Conservation (phyloP, 2,329 filamentous ascomycete genomes). For the Epichloe sibirici region DNA sequence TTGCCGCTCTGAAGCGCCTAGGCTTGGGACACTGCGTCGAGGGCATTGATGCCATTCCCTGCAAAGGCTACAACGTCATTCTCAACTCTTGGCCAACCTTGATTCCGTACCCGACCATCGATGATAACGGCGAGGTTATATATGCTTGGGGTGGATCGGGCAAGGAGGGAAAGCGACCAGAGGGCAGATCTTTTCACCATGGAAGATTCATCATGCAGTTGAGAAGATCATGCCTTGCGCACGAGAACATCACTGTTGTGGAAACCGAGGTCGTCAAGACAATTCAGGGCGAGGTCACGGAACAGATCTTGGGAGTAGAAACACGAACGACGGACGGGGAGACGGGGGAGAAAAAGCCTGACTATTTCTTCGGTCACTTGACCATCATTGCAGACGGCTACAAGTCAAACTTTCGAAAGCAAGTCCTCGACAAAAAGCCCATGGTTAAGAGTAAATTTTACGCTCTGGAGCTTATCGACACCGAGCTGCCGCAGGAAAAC, state of each 20-base stretch:
- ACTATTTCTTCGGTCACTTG: constrained; percentile 78
- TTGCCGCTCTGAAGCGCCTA: constrained; percentile 66
- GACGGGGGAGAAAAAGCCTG: constrained; percentile 43
- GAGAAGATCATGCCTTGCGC: constrained; percentile 57
- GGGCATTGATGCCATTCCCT: constrained; percentile 73
- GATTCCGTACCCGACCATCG: constrained; percentile 66
- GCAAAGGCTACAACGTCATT: constrained; percentile 77
- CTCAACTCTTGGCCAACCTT: constrained; percentile 62
- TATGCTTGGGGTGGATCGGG: constrained; percentile 23
- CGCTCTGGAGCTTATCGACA: constrained; percentile 84
- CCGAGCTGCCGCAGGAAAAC: constrained; percentile 57
- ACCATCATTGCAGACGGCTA: constrained; percentile 92
- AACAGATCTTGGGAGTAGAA: constrained; percentile 74
- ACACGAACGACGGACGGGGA: constrained; percentile 50
- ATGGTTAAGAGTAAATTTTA: constrained; percentile 79
- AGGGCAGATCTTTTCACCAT: constrained; percentile 82
- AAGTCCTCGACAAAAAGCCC: constrained; percentile 53
- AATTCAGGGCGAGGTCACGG: constrained; percentile 54
- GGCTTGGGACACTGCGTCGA: constrained; percentile 76
- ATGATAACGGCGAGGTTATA: constrained; percentile 30
- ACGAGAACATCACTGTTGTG: constrained; percentile 78
- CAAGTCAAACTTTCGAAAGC: constrained; percentile 78
- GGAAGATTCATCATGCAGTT: constrained; percentile 82
- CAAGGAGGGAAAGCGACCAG: constrained; percentile 32
- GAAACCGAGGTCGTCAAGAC: constrained; percentile 77